These are phyloP conservation scores for Agapanthus africanus DNA, from an alignment of 106 monocot genomes.

Conservation along the genomic window DNA sequence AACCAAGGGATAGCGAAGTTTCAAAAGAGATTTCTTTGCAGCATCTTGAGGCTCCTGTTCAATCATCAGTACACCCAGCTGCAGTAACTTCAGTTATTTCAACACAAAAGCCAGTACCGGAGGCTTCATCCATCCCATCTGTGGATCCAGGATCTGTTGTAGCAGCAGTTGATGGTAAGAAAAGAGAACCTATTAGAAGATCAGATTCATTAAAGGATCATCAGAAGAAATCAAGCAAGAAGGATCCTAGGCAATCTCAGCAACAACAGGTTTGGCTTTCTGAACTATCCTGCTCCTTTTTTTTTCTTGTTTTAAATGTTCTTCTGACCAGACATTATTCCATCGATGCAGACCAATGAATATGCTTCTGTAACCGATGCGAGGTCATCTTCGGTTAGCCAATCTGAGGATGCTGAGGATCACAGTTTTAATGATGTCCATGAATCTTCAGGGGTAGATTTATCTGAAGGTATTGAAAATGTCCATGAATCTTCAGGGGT, in stretches of 20 bases:
- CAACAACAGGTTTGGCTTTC: conserved; percentile 10
- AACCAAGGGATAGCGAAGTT: conserved; percentile 11
- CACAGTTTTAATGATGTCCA: background rate
- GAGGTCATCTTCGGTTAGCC: background rate
- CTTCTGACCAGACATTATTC: background rate
- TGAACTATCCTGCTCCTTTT: too few relatives aligned
- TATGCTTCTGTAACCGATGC: background rate
- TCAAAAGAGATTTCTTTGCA: background rate
- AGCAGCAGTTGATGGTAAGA: conserved; percentile 16
- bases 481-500: background rate
- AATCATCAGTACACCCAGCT: background rate
- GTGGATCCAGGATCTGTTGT: conserved; percentile 14
- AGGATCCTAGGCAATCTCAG: conserved; percentile 23
- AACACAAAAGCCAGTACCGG: conserved; percentile 7
- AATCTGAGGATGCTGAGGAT: background rate
- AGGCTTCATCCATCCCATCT: background rate
- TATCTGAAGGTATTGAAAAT: conserved; percentile 3
- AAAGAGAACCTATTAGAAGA: conserved; percentile 22
- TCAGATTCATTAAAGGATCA: conserved; percentile 35
- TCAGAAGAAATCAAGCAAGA: conserved; percentile 24
- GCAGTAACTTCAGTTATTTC: conserved; percentile 12
- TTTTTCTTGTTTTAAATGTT: background rate
- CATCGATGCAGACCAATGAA: background rate
- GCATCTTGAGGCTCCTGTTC: conserved; percentile 4
- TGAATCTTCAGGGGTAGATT: background rate